A percentile compares a stretch with the other conserved stretches of the same genome.
phyloP scores from a whole-genome alignment of 345 rosid genomes.

The Arabidopsis thaliana region TAIR10.1 NC_003075.7:14147501-14148000 shows the following conservation, averaged over 20 bases:
- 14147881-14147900: constrained; percentile 24
- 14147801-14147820: constrained; percentile 45
- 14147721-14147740: constrained; percentile 17
- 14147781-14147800: constrained; percentile 38
- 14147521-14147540: constrained; percentile 27
- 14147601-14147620: constrained; percentile 58
- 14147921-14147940: neutral
- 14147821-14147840: constrained; percentile 43
- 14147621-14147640: constrained; percentile 44
- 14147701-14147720: constrained; percentile 29
- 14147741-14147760: neutral
- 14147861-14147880: constrained; percentile 47
- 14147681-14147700: constrained; percentile 41
- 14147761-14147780: constrained; percentile 29
- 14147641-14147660: constrained; percentile 31
- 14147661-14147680: constrained; percentile 41
- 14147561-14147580: constrained; percentile 51
- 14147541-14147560: constrained; percentile 38
- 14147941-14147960: constrained; percentile 10
- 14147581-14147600: constrained; percentile 68
- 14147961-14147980: neutral
- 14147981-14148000: constrained; percentile 35
- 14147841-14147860: constrained; percentile 27
- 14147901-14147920: constrained; percentile 1
- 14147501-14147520: constrained; percentile 51